Base-by-base conservation (phyloP, 805 yeast species). In the Monosporozyma siamensis region DNA sequence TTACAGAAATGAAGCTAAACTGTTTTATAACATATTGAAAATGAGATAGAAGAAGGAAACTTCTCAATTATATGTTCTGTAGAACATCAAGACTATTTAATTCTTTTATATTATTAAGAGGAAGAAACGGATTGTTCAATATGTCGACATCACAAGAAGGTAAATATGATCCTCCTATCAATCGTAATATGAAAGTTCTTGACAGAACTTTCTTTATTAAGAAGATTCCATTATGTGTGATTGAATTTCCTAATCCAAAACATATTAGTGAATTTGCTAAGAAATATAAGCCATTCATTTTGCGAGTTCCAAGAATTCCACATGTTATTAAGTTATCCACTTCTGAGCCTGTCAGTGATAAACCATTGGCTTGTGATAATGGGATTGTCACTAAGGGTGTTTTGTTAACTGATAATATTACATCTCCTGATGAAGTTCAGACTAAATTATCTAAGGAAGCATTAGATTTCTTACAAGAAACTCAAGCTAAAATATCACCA, bases 301-400 rank as follows among this genome's bases (percentile, higher is more conserved):
- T 90, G 23, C 74, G 75, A 47, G 54, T 84, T n/a, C 84, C 85
- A 12, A 74, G 83, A 5, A 66, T 85, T 6, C 77, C 86, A 17
- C 83, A 81, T 46, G 78, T 89, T 4, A 77, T 81, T n/a, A 67
- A 64, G 29, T 45, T 66, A 24, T 61, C 53, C 4, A 53, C 43
- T n/a, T 18, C 55, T 18, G 48, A 56, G 22, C 17, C 36, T 24
- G 38, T 48, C 36, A 31, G 50, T 48, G 38, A 21, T 29, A 36
- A 43, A 12, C 53, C 58, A 6, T 14, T 47, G 7, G 57, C 58
- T 2, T 53, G 58, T 34, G 61, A 59, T 42, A 57, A 59, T 39
- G 55, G 47, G 12, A 43, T 55, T 62, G 45, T 36, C 14, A 44
- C 25, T 40, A 63, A 60, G 50, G 72, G 65, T 47, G 77, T 88